Conservation (phyloP, 441 rosid genomes). For the Brassica hybrid region DNA sequence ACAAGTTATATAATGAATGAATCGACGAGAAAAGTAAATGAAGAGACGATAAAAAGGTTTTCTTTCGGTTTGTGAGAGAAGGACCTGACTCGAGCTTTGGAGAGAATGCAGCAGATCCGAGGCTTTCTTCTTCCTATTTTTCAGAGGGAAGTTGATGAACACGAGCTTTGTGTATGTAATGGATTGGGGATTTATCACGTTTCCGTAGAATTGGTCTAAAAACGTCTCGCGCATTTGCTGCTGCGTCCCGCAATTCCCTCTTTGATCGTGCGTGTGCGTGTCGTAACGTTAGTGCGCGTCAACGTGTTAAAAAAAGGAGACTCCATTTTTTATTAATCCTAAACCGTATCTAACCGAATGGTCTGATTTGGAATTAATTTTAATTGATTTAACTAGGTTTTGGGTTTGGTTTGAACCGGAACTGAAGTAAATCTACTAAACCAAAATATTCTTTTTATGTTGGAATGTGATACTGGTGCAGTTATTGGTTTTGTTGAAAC, state of each 20-base stretch:
- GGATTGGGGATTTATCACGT: conserved; percentile 17
- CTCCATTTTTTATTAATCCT: background rate
- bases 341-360: conserved; percentile 19
- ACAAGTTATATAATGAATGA: background rate
- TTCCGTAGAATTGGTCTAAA: conserved; percentile 40
- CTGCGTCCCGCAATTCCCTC: conserved; percentile 39
- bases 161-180: conserved; percentile 6
- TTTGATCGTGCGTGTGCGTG: conserved; percentile 40
- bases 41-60: background rate
- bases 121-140: background rate
- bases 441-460: background rate
- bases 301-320: background rate
- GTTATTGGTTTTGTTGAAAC: background rate
- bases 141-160: conserved; percentile 19
- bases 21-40: background rate
- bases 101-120: conserved; percentile 39
- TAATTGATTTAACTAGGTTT: background rate
- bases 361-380: background rate
- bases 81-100: conserved; percentile 35
- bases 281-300: conserved; percentile 17
- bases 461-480: background rate
- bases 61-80: conserved; percentile 9
- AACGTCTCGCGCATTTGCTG: conserved; percentile 46
- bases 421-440: background rate
- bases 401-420: conserved; percentile 3